Percentiles rank a stretch among this genome's conserved stretches.
These are phyloP conservation scores for Zygosaccharomyces pseudobailii DNA, from an alignment of 1,139 yeast genomes.

Conservation along the genomic window DNA sequence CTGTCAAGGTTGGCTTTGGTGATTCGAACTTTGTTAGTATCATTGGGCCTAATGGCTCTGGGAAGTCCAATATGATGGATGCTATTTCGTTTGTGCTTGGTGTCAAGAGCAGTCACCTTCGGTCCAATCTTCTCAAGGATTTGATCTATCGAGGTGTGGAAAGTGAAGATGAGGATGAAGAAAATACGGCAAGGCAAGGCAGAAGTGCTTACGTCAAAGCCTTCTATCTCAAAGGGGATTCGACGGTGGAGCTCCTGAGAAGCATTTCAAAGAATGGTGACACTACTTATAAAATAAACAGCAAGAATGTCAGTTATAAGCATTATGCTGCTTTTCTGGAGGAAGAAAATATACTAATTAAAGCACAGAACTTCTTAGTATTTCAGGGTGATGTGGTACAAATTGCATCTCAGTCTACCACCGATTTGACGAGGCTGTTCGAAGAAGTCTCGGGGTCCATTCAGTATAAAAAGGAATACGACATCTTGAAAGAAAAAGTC, in stretches of 20 bases:
- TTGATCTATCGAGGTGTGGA: slow-evolving; percentile 71
- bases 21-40: slow-evolving; percentile 79
- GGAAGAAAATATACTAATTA: slow-evolving; percentile 77
- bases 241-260: slow-evolving; percentile 38
- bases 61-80: slow-evolving; percentile 97
- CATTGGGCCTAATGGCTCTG: slow-evolving; percentile 97
- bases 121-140: slow-evolving; percentile 71
- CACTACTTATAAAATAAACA: slow-evolving; percentile 69
- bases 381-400: slow-evolving; percentile 97
- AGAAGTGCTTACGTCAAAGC: slow-evolving; percentile 77
- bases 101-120: slow-evolving; percentile 65
- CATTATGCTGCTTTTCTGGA: slow-evolving; percentile 66
- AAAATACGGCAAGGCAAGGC: slow-evolving; percentile 37
- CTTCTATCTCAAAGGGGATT: slow-evolving; percentile 60
- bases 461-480: slow-evolving; percentile 65
- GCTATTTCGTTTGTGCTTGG: slow-evolving; percentile 96
- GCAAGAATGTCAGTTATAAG: slow-evolving; percentile 53
- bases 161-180: slow-evolving; percentile 20
- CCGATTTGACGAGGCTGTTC: slow-evolving; percentile 64
- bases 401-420: slow-evolving; percentile 82
- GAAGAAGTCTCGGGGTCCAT: slow-evolving; percentile 83
- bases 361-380: slow-evolving; percentile 87
- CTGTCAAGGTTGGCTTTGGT: slow-evolving; percentile 75
- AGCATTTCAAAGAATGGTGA: slow-evolving; percentile 52
- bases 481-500: slow-evolving; percentile 56